These are phyloP conservation scores for Stephania yunnanensis DNA, from an alignment of 164 flowering plant genomes.

Conservation along the genomic window DNA sequence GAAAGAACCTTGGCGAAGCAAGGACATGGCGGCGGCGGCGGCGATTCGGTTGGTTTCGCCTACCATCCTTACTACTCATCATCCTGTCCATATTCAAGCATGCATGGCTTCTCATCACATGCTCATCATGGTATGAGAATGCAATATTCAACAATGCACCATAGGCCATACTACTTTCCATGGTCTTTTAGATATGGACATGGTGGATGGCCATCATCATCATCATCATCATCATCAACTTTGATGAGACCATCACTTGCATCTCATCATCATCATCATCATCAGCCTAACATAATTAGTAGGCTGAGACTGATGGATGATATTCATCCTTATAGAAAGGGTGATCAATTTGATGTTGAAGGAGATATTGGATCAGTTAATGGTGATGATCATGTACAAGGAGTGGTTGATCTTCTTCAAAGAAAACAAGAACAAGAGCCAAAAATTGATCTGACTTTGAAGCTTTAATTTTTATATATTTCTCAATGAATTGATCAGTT, in stretches of 20 bases:
- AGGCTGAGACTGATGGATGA: not conserved
- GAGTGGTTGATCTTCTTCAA: not conserved
- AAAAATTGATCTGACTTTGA: not conserved
- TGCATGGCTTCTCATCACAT: constrained; percentile 6
- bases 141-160: constrained; percentile 17
- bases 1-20: constrained; percentile 27
- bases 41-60: constrained; percentile 1
- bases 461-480: not conserved
- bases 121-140: constrained; percentile 16
- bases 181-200: constrained; percentile 7
- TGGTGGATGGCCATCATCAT: constrained; percentile 12
- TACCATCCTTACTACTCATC: constrained; percentile 9
- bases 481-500: not conserved
- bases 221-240: too few relatives aligned
- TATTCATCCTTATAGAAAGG: too few relatives aligned
- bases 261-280: not conserved
- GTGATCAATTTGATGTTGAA: not conserved
- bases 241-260: not conserved
- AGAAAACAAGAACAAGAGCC: not conserved
- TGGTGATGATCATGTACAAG: not conserved
- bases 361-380: not conserved
- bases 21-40: constrained; percentile 14
- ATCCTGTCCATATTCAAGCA: not conserved
- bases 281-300: not conserved
- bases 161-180: constrained; percentile 15